These are phyloP conservation scores for Suillus alpinus DNA, from an alignment of 768 basidiomycete genomes.

Conservation along the genomic window DNA sequence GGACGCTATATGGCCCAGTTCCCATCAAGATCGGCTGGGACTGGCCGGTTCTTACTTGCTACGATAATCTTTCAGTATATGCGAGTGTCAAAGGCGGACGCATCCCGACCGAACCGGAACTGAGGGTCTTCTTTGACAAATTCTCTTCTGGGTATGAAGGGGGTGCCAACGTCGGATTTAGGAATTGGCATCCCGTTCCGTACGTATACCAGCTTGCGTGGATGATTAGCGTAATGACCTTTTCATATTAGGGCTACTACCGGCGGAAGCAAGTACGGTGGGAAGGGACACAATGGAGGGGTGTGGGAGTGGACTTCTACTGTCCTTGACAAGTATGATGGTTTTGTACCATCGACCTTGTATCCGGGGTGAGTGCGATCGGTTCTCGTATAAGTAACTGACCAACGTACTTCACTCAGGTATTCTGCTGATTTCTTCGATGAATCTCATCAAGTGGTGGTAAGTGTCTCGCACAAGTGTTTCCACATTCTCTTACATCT, in stretches of 20 bases:
- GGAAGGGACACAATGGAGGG: constrained; percentile 84
- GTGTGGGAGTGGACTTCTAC: constrained; percentile 99
- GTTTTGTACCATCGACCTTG: constrained; percentile 68
- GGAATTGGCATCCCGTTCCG: constrained; percentile 94
- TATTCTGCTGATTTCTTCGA: constrained; percentile 93
- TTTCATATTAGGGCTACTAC: constrained; percentile 57
- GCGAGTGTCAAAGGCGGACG: constrained; percentile 89
- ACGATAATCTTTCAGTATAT: constrained; percentile 74
- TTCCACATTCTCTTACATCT: background rate
- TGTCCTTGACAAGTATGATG: constrained; percentile 63
- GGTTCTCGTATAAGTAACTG: background rate
- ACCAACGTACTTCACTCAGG: constrained; percentile 30
- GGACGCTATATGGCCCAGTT: constrained; percentile 86
- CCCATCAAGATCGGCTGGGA: constrained; percentile 69
- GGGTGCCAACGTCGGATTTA: constrained; percentile 81
- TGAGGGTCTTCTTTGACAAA: constrained; percentile 73
- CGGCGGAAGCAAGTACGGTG: constrained; percentile 47
- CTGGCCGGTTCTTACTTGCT: constrained; percentile 86
- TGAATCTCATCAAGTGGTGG: constrained; percentile 79
- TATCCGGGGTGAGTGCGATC: constrained; percentile 74
- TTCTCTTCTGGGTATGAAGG: constrained; percentile 74
- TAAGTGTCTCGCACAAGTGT: constrained; percentile 39
- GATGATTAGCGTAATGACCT: background rate
- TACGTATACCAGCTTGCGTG: constrained; percentile 38
- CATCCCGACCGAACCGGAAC: constrained; percentile 87